A percentile compares a stretch with the other conserved stretches of the same genome.
These are phyloP conservation scores for Syzygium grande DNA, from an alignment of 345 rosid genomes.

Conservation along the genomic window DNA sequence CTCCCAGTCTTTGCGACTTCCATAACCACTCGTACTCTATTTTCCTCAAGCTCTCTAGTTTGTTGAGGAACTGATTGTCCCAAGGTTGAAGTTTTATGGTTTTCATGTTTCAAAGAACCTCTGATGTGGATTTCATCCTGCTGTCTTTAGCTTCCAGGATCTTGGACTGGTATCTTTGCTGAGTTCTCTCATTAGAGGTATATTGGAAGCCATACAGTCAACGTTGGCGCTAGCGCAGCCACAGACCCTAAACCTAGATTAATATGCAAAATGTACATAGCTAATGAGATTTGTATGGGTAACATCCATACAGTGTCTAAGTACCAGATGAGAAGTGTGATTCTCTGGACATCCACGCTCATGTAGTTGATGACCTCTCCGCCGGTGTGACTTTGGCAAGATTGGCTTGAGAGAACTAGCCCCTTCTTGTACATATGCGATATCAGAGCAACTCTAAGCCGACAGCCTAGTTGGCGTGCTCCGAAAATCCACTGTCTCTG, in stretches of 20 bases:
- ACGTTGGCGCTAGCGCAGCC: conserved; percentile 69
- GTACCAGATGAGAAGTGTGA: conserved; percentile 73
- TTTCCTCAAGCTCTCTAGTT: conserved; percentile 44
- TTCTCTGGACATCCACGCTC: conserved; percentile 83
- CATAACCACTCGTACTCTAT: conserved; percentile 61
- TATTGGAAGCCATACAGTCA: conserved; percentile 63
- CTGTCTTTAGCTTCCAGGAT: conserved; percentile 83
- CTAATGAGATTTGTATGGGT: conserved; percentile 72
- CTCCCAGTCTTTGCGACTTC: conserved; percentile 51
- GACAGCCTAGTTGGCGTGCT: conserved; percentile 74
- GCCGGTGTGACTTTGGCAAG: conserved; percentile 68
- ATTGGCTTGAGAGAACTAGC: conserved; percentile 51
- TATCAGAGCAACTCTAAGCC: conserved; percentile 65
- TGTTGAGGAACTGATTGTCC: conserved; percentile 64
- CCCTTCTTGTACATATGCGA: conserved; percentile 75
- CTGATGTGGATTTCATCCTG: conserved; percentile 82
- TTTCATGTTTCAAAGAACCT: conserved; percentile 80
- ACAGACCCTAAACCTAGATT: conserved; percentile 60
- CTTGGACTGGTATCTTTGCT: conserved; percentile 61
- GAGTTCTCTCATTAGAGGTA: conserved; percentile 61
- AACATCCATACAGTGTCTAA: conserved; percentile 66
- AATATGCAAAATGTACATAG: conserved; percentile 55
- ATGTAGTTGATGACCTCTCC: conserved; percentile 92
- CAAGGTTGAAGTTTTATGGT: conserved; percentile 85
- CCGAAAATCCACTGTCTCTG: conserved; percentile 94